Percentiles rank a stretch among this genome's conserved stretches.
Conservation (phyloP, 2,329 filamentous ascomycete species). For the Immersiporthe knoxdaviesiana region DNA sequence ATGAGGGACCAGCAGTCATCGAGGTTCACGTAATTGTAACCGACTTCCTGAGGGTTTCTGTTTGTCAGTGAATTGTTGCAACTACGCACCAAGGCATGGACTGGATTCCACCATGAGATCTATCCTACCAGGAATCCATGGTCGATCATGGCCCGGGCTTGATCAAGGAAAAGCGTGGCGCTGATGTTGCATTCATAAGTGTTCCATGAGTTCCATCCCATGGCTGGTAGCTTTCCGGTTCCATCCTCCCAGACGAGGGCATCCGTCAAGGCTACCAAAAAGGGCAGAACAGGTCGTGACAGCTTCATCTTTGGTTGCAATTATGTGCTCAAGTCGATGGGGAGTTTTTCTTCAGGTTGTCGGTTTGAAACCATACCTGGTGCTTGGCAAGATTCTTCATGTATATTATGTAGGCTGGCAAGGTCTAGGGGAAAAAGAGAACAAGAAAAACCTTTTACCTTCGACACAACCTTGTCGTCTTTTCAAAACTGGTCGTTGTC, state of each 20-base stretch:
- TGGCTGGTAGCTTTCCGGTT: constrained; percentile 13
- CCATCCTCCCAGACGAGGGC: constrained; percentile 17
- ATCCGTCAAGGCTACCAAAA: not conserved
- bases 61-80: not conserved
- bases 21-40: constrained; percentile 21
- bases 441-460: no score
- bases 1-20: constrained; percentile 23
- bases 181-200: constrained; percentile 19
- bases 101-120: no score
- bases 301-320: constrained; percentile 2
- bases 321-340: not conserved
- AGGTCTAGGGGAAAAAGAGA: no score
- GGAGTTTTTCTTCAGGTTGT: not conserved
- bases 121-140: constrained; percentile 6
- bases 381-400: not conserved
- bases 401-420: not conserved
- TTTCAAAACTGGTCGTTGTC: not conserved
- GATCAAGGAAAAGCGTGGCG: constrained; percentile 9
- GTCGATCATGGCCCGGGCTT: constrained; percentile 21
- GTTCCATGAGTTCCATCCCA: constrained; percentile 24
- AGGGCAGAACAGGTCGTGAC: not conserved
- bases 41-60: not conserved
- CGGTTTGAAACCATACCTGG: not conserved
- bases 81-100: no score
- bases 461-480: not conserved